phyloP scores from a whole-genome alignment of 2,329 filamentous ascomycete genomes.

The Ceratocystis harringtonii region DNA sequence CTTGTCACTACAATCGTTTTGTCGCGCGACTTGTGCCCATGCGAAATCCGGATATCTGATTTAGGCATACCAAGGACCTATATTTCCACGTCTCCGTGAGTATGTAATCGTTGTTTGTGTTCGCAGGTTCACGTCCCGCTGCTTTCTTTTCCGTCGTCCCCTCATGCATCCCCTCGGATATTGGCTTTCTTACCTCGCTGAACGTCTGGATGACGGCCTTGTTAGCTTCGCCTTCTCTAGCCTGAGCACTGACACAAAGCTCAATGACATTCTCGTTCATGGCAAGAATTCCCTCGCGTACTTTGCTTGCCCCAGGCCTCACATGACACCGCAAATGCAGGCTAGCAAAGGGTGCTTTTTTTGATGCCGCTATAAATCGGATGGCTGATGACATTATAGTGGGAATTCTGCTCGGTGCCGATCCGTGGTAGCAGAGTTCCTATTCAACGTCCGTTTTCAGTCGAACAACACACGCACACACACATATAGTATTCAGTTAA shows the following conservation, averaged over 20 bases:
- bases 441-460: too few relatives aligned
- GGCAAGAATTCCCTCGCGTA: constrained; percentile 43
- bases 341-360: constrained; percentile 30
- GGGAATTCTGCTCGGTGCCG: not conserved
- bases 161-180: not conserved
- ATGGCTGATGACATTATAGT: constrained; percentile 9
- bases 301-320: constrained; percentile 48
- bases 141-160: constrained; percentile 10
- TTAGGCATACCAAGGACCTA: constrained; percentile 43
- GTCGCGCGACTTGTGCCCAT: constrained; percentile 47
- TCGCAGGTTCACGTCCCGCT: not conserved
- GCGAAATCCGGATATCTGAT: constrained; percentile 45
- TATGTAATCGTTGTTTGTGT: not conserved
- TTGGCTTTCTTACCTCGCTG: constrained; percentile 33
- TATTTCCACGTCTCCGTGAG: not conserved
- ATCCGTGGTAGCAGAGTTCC: too few relatives aligned
- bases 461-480: too few relatives aligned
- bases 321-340: constrained; percentile 51
- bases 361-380: constrained; percentile 33
- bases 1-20: constrained; percentile 41
- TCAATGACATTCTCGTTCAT: constrained; percentile 44
- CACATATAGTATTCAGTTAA: not conserved
- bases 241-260: constrained; percentile 49
- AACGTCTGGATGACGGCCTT: constrained; percentile 48
- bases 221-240: constrained; percentile 54